Base-by-base conservation (phyloP, 2,329 filamentous ascomycete genomes). In the Colletotrichum paranaense region DNA sequence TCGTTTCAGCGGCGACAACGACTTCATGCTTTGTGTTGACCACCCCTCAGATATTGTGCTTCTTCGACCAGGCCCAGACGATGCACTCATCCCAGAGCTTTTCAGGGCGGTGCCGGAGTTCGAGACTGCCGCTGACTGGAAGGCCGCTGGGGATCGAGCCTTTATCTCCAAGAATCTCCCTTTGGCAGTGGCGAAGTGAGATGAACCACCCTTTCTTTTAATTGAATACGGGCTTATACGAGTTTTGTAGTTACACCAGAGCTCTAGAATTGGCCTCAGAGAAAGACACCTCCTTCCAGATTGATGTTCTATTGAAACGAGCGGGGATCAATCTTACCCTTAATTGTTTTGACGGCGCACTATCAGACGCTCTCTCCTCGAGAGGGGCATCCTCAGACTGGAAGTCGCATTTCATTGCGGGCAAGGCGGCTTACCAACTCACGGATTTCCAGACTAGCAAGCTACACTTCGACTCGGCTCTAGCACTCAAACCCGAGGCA, bases 21-120 rank as follows among this genome's bases (percentile, higher is more conserved):
- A 82, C 57, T 79, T 77, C 35, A 78, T 82, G 77, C 78, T 84
- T 26, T 82, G 79, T 56, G 78, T 82, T 7, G 82, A 83, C 26
- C 81, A 84, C 49, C 80, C 81, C 0, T 80, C 80, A 0, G 81
- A 83, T 60, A 76, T 80, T 8, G 64, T 82, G 1, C 73, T 80
- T 1, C 70, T 84, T 19, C 67, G 77, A 2, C 75, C 68, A 26
- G 72, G 73, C 6, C 81, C 79, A 11, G 77, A 77, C 12, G 79
- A 82, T 4, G 19, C 55, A 1, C 32, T 73, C 1, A 53, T 70
- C 16, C 67, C 70, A 14, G 49, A 30, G 0, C 9, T 0, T 1
- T 73, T 69, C 26, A 65, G 72, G 2, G 74, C 78, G 16, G 76
- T 12, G 4, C 28, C 28, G 5, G 59, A 14, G 0, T 22, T 26